Percentiles rank a stretch among this genome's conserved stretches.
Evolutionary conservation across 768 basidiomycete genomes (phyloP).

Genomic region (Amyloporia xantha): DNA sequence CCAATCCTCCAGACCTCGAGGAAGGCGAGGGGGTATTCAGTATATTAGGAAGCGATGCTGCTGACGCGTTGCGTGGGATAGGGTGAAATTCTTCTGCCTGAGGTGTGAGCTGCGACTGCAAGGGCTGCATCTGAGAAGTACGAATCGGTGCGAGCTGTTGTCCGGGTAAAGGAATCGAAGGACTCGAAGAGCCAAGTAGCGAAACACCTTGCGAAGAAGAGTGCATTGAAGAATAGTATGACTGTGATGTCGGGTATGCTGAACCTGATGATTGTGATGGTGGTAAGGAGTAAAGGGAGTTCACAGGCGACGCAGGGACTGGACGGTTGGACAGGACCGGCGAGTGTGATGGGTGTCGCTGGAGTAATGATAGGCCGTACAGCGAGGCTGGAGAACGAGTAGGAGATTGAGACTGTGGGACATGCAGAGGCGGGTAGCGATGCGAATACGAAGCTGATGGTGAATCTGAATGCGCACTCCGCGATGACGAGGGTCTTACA

Average conservation of each 20-base stretch:
- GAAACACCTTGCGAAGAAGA: background rate
- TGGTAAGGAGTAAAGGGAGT: background rate
- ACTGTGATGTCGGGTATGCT: background rate
- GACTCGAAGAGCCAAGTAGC: background rate
- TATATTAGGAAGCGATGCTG: constrained; percentile 16
- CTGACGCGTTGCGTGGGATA: constrained; percentile 11
- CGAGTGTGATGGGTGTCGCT: constrained; percentile 6
- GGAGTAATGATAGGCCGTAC: constrained; percentile 2
- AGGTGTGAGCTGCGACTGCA: constrained; percentile 3
- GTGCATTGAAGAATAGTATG: background rate
- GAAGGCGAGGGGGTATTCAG: constrained; percentile 18
- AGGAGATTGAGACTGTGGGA: constrained; percentile 7
- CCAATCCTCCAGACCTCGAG: constrained; percentile 16
- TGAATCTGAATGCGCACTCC: constrained; percentile 7
- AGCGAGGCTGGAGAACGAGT: constrained; percentile 3
- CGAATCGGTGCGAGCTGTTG: background rate
- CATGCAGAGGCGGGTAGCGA: background rate
- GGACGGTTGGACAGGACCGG: constrained; percentile 4
- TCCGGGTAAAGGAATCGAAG: background rate
- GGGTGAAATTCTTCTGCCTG: background rate
- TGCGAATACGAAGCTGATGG: constrained; percentile 1
- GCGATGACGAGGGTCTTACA: constrained; percentile 8
- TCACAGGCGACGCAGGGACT: constrained; percentile 5
- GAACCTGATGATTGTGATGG: no score
- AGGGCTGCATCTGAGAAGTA: background rate